Evolutionary conservation across 139 green algal species (phyloP), one percentile per base, ranked within the genome.

Genomic region (Volvox reticuliferus): DNA sequence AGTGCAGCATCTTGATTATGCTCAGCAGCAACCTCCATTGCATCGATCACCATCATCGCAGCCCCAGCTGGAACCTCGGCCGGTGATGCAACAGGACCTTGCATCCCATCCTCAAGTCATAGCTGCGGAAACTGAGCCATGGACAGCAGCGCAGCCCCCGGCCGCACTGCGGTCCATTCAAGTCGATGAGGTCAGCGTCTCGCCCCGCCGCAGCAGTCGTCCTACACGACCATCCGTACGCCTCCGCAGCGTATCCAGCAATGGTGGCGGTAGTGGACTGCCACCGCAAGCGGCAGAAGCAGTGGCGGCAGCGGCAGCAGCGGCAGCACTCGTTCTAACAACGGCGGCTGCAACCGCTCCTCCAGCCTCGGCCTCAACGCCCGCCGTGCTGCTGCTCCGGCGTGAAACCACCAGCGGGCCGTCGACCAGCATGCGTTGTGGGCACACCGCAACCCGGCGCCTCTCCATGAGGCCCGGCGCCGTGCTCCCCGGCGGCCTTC

Each of bases 351-450:
- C 67, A 36, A 36, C 67, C 9, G 35, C 33, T 32, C n/a, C 63
- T 35, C 1, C 81, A 14, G 61, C 62, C 16, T n/a, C 65, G 0
- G 50, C 21, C 55, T 18, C 83, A 0, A 32, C 33, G n/a, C 37
- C 69, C 9, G 86, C 73, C 55, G 86, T 90, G 73, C n/a, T 90
- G 73, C 55, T 90, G 73, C 86, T 90, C 20, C 22, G 55, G 3
- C 37, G 67, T 55, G 86, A 90, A 30, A 90, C 86, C 55, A 90
- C 50, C 55, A 90, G 73, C 32, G 86, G 86, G 2, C 86, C 86
- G 1, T 77, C 55, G 32, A 83, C 73, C 50, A 44, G 73, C 85
- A 13, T 61, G 21, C 44, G 73, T 0, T 44, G 50, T 50, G n/a
- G 22, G 18, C 20, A 62, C 71, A 14, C 50, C 24, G 73, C 85